These are phyloP conservation scores for Adansonia madagascariensis DNA, from an alignment of 441 rosid species.

Conservation along the genomic window DNA sequence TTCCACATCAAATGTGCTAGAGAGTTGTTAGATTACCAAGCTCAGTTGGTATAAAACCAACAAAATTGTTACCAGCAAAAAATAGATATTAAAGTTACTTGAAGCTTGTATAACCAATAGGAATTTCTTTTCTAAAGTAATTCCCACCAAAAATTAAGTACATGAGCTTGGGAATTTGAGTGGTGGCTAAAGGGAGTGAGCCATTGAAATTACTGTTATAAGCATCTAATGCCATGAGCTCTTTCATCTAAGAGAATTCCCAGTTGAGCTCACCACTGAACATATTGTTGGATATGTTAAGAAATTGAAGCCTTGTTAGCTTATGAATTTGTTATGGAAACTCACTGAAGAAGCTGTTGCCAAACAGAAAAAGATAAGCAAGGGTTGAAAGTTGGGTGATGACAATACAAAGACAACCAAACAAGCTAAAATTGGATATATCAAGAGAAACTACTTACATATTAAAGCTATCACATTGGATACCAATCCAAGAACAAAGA, in stretches of 20 bases:
- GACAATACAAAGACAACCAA: slow-evolving; percentile 62
- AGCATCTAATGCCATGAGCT: slow-evolving; percentile 59
- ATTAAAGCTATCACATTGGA: slow-evolving; percentile 51
- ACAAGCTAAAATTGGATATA: slow-evolving; percentile 58
- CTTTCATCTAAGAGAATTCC: slow-evolving; percentile 51
- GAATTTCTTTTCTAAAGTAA: slow-evolving; percentile 53
- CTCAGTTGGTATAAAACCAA: slow-evolving; percentile 56
- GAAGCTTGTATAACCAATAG: slow-evolving; percentile 49
- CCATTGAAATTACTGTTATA: slow-evolving; percentile 79
- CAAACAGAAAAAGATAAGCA: slow-evolving; percentile 55
- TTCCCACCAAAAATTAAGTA: slow-evolving; percentile 64
- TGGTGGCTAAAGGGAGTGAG: slow-evolving; percentile 62
- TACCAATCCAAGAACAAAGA: slow-evolving; percentile 49
- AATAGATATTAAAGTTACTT: slow-evolving; percentile 38
- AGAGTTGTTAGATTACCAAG: slow-evolving; percentile 70
- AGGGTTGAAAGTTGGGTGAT: slow-evolving; percentile 52
- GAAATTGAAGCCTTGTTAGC: slow-evolving; percentile 54
- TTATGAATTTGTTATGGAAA: slow-evolving; percentile 50
- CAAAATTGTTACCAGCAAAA: slow-evolving; percentile 39
- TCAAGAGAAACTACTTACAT: slow-evolving; percentile 56
- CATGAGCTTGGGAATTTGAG: slow-evolving; percentile 46
- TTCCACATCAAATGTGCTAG: slow-evolving; percentile 57
- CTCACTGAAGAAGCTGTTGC: slow-evolving; percentile 55
- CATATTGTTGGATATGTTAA: slow-evolving; percentile 65
- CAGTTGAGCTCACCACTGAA: slow-evolving; percentile 56